Percentiles rank a stretch among this genome's conserved stretches.
Evolutionary conservation across 78 protist species (phyloP).

Genomic region (Carpediemonas membranifera): DNA sequence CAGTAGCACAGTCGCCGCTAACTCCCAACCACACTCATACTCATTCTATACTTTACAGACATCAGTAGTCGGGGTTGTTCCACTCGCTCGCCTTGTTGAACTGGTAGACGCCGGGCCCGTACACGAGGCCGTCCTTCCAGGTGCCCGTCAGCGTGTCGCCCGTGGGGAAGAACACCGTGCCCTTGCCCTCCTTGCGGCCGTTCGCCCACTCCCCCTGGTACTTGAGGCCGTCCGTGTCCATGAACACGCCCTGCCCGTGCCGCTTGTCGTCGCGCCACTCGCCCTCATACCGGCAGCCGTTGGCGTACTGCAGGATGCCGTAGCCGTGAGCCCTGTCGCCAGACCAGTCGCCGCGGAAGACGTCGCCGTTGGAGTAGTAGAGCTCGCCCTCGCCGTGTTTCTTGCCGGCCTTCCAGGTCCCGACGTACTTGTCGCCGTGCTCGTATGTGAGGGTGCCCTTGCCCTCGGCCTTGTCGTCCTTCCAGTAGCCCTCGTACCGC

Average conservation of each 20-base stretch:
- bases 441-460: conserved; percentile 37
- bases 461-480: conserved; percentile 50
- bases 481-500: conserved; percentile 40
- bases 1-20: too few species aligned
- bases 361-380: conserved; percentile 24
- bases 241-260: conserved; percentile 31
- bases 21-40: too few species aligned
- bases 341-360: conserved; percentile 32
- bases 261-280: not conserved
- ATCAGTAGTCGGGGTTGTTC: not conserved
- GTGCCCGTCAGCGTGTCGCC: not conserved
- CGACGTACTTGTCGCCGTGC: conserved; percentile 44
- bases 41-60: too few species aligned
- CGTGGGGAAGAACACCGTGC: not conserved
- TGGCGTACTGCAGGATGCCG: conserved; percentile 33
- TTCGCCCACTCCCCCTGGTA: conserved; percentile 45
- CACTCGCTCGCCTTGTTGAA: not conserved
- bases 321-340: conserved; percentile 12
- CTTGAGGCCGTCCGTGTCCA: conserved; percentile 18
- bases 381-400: conserved; percentile 45
- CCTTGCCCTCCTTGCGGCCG: conserved; percentile 31
- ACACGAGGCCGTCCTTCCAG: not conserved
- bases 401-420: conserved; percentile 34
- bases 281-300: conserved; percentile 25
- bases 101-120: not conserved